These are phyloP conservation scores for Podaxis sp. DNA, from an alignment of 768 basidiomycete species.

Conservation along the genomic window DNA sequence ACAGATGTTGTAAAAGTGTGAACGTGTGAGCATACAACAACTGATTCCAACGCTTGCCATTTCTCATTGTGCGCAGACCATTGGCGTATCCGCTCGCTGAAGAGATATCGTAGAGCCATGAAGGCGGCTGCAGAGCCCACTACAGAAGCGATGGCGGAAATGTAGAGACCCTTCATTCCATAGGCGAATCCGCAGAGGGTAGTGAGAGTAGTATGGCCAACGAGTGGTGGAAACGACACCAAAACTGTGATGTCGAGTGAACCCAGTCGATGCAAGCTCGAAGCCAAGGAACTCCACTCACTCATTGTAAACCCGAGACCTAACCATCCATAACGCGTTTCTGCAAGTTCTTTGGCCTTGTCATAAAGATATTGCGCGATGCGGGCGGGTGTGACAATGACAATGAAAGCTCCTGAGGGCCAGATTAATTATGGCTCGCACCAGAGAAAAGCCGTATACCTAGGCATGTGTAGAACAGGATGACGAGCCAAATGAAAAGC, in stretches of 20 bases:
- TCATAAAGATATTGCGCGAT: conserved; percentile 73
- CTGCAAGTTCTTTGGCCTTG: conserved; percentile 55
- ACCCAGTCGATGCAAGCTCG: background rate
- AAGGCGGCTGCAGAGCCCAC: conserved; percentile 64
- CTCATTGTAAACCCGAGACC: conserved; percentile 48
- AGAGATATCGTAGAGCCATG: conserved; percentile 52
- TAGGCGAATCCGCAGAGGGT: conserved; percentile 82
- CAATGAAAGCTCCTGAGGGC: conserved; percentile 31
- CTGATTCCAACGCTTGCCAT: conserved; percentile 75
- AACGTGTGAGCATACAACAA: conserved; percentile 49
- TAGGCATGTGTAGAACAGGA: conserved; percentile 50
- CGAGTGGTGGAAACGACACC: conserved; percentile 54
- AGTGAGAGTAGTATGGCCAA: conserved; percentile 64
- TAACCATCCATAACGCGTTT: conserved; percentile 58
- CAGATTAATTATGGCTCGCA: background rate
- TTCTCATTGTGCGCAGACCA: conserved; percentile 64
- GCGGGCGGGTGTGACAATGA: conserved; percentile 55
- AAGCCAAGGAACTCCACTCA: conserved; percentile 24
- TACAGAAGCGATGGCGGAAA: conserved; percentile 58
- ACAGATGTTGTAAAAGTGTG: background rate
- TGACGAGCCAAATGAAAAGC: conserved; percentile 55
- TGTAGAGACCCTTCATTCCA: conserved; percentile 70
- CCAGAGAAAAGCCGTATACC: conserved; percentile 20
- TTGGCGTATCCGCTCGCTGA: conserved; percentile 46
- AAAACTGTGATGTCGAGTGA: conserved; percentile 27